Evolutionary conservation across 2,329 filamentous ascomycete genomes (phyloP).

Genomic region (Talaromyces sp.): DNA sequence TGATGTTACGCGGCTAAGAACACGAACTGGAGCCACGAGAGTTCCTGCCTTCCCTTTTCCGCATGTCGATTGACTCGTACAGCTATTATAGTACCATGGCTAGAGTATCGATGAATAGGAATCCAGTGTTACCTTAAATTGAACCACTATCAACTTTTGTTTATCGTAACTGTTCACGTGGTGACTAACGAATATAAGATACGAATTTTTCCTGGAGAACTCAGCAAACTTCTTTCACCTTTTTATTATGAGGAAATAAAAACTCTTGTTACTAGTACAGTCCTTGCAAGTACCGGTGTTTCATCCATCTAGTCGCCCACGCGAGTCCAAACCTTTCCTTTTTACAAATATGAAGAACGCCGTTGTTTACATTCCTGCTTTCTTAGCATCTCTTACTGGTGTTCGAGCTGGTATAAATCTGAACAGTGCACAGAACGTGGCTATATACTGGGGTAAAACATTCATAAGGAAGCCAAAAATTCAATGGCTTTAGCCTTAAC

Average conservation of each 20-base stretch:
- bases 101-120: not conserved
- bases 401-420: slow-evolving; percentile 40
- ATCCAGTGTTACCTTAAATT: not conserved
- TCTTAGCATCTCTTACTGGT: slow-evolving; percentile 17
- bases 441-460: slow-evolving; percentile 58
- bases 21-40: not conserved
- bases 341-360: slow-evolving; percentile 6
- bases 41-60: not conserved
- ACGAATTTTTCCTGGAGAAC: not conserved
- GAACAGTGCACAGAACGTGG: slow-evolving; percentile 49
- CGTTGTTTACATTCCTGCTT: slow-evolving; percentile 3
- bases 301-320: not conserved
- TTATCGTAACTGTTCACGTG: not conserved
- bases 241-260: not conserved
- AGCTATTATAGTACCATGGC: not conserved
- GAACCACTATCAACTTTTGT: not conserved
- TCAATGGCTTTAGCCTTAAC: not conserved
- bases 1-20: not conserved
- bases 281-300: not conserved
- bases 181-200: not conserved
- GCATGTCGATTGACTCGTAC: not conserved
- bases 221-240: not conserved
- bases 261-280: not conserved
- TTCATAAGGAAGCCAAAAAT: not conserved
- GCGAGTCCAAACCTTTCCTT: not conserved